phyloP scores from a whole-genome alignment of 352 stramenopile genomes.

The Phytophthora europaea region DNA sequence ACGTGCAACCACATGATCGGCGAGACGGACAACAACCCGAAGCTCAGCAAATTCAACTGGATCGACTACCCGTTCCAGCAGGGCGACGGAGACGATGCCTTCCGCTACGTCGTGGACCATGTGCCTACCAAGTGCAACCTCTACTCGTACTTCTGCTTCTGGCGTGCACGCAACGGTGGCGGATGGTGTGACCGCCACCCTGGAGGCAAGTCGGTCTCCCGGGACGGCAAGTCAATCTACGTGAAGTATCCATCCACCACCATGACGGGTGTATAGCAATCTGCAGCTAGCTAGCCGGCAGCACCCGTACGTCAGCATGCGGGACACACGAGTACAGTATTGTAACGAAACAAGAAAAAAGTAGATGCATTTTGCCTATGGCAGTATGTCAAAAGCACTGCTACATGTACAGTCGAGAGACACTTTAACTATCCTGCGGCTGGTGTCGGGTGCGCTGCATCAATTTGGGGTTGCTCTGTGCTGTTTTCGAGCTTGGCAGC shows the following conservation, averaged over 20 bases:
- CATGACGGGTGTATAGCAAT: slow-evolving; percentile 21
- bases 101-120: slow-evolving; percentile 82
- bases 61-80: slow-evolving; percentile 84
- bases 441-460: slow-evolving; percentile 11
- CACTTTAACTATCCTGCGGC: slow-evolving; percentile 29
- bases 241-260: slow-evolving; percentile 41
- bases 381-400: neutral
- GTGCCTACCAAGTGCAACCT: slow-evolving; percentile 90
- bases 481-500: slow-evolving; percentile 24
- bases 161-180: slow-evolving; percentile 77
- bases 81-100: slow-evolving; percentile 74
- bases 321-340: slow-evolving; percentile 23
- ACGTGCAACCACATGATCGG: slow-evolving; percentile 93
- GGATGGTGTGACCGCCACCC: slow-evolving; percentile 79
- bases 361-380: slow-evolving; percentile 33
- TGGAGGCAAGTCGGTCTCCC: slow-evolving; percentile 56
- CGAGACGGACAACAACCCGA: slow-evolving; percentile 84
- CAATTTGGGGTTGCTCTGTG: slow-evolving; percentile 21
- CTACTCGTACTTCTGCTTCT: slow-evolving; percentile 89
- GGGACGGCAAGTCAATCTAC: slow-evolving; percentile 75
- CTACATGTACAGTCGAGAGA: neutral
- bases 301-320: neutral
- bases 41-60: slow-evolving; percentile 84
- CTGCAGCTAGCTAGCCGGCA: neutral
- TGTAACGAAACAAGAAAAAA: slow-evolving; percentile 23